phyloP scores from a whole-genome alignment of 108 stramenopile species.

The Cyclotella baltica region DNA sequence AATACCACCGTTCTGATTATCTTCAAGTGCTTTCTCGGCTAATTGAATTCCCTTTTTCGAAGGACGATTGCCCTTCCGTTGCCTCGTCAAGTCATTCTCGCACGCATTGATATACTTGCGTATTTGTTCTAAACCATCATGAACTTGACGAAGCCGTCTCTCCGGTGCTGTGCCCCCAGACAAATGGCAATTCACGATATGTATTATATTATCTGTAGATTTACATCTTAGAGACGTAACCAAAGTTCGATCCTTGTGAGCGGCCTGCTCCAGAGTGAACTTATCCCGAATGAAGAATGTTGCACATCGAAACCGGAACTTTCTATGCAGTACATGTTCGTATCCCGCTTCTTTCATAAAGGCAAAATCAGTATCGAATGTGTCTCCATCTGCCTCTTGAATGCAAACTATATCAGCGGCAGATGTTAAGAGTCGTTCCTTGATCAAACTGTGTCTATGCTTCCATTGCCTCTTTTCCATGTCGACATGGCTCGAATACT shows the following conservation, averaged over 20 bases:
- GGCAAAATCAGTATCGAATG: slow-evolving; percentile 86
- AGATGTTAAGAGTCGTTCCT: slow-evolving; percentile 34
- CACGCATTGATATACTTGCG: slow-evolving; percentile 35
- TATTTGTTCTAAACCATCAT: slow-evolving; percentile 73
- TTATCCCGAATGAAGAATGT: slow-evolving; percentile 84
- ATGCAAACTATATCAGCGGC: slow-evolving; percentile 88
- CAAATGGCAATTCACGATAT: slow-evolving; percentile 87
- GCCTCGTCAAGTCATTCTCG: slow-evolving; percentile 22
- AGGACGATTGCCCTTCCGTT: slow-evolving; percentile 35
- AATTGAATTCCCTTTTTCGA: slow-evolving; percentile 25
- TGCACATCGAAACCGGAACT: slow-evolving; percentile 82
- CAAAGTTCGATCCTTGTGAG: slow-evolving; percentile 87
- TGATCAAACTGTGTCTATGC: slow-evolving; percentile 52
- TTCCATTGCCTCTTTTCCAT: slow-evolving; percentile 58
- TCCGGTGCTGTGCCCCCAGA: slow-evolving; percentile 81
- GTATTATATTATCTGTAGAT: slow-evolving; percentile 44
- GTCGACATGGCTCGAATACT: slow-evolving; percentile 45
- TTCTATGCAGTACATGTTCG: slow-evolving; percentile 69
- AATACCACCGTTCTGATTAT: slow-evolving; percentile 42
- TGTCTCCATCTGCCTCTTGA: slow-evolving; percentile 83
- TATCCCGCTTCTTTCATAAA: slow-evolving; percentile 83
- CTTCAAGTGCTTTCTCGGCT: slow-evolving; percentile 22
- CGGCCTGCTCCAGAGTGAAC: slow-evolving; percentile 67
- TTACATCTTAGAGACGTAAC: slow-evolving; percentile 72
- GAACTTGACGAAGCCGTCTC: slow-evolving; percentile 84